These are phyloP conservation scores for Phytophthora idaei DNA, from an alignment of 352 stramenopile genomes.

Conservation along the genomic window DNA sequence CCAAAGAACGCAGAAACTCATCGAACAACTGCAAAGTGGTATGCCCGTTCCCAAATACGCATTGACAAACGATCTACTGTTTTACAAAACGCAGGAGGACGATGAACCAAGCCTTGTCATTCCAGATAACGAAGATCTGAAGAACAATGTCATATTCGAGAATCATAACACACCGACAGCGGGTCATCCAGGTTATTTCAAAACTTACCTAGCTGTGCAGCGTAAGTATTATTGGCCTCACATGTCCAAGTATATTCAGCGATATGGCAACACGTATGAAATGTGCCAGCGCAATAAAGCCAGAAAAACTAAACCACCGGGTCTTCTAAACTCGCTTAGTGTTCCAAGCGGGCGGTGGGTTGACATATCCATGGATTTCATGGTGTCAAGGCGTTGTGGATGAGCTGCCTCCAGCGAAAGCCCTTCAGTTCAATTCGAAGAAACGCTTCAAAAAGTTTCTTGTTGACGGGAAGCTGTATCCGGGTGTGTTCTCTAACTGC, in stretches of 20 bases:
- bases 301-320: constrained; percentile 15
- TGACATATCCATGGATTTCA: constrained; percentile 23
- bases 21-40: constrained; percentile 4
- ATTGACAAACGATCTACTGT: constrained; percentile 1
- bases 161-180: constrained; percentile 11
- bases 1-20: neutral
- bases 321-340: constrained; percentile 12
- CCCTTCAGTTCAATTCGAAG: too few relatives aligned
- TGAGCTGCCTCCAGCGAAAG: too few relatives aligned
- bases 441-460: too few relatives aligned
- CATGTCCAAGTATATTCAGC: constrained; percentile 26
- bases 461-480: too few relatives aligned
- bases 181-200: constrained; percentile 12
- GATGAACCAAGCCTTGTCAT: constrained; percentile 4
- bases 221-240: constrained; percentile 13
- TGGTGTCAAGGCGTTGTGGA: too few relatives aligned
- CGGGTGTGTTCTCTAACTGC: too few relatives aligned
- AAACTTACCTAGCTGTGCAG: constrained; percentile 8
- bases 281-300: constrained; percentile 20
- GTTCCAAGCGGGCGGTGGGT: constrained; percentile 11
- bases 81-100: constrained; percentile 12
- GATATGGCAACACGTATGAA: constrained; percentile 22
- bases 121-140: constrained; percentile 18
- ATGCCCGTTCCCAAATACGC: constrained; percentile 1
- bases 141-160: constrained; percentile 22